Evolutionary conservation across 495 filamentous ascomycete species (phyloP), one percentile per base, ranked within the genome.

Genomic region (Rhypophila decipiens): DNA sequence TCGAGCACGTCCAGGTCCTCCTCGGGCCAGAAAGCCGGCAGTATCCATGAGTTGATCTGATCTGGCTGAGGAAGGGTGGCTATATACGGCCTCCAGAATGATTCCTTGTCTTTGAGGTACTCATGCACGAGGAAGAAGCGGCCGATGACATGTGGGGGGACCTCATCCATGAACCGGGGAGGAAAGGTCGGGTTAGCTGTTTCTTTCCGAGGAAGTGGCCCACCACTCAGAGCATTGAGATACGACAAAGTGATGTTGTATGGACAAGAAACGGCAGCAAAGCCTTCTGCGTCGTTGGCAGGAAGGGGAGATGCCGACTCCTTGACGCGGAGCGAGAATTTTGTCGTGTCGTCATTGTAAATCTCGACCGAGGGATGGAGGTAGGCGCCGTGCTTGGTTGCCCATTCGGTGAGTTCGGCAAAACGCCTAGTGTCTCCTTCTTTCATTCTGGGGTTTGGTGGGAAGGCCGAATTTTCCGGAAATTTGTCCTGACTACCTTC

Each of bases 71-170:
- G 74, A 0, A 79, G 60, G 3, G 69, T 66, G 8, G 62, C 56
- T 43, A 78, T 76, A 49, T 79, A 79, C 11, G 67, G 63, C 55
- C 56, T 68, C 76, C 76, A 79, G 39, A 64, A 65, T 0, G 74
- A 77, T n/a, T 65, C 42, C 23, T 64, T 48, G 5, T 64, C 63
- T 38, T 67, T 59, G 20, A 79, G 66, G 52, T 69, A 71, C 52
- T 76, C 52, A 44, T 73, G 62, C 40, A 74, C 63, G 23, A 76
- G 61, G 24, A 73, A 72, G 55, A 74, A 72, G 5, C 72, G 67
- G 42, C 72, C 71, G 27, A 70, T 51, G 39, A 76, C 71, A 44
- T 74, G 63, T 0, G 71, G 68, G 9, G 70, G 71, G 20, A 57
- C 44, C 0, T 50, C 45, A 5, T 52, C 35, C 50, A 73, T 55